Conservation (phyloP, 345 rosid species). For the Orychophragmus violaceus region DNA sequence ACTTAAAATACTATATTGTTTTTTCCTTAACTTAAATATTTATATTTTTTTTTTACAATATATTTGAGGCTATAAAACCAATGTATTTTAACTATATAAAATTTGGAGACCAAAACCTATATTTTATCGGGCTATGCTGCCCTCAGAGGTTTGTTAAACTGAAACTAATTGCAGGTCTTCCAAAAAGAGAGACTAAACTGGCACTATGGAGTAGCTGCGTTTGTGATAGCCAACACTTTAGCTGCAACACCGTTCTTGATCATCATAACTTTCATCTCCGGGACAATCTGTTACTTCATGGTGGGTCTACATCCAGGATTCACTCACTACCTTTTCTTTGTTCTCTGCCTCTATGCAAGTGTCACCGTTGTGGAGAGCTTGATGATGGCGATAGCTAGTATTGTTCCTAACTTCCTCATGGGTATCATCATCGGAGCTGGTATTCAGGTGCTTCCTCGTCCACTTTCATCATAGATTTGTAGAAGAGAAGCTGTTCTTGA, state of each 20-base stretch:
- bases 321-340: constrained; percentile 67
- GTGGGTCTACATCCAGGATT: constrained; percentile 85
- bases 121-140: constrained; percentile 85
- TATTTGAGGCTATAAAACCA: no score
- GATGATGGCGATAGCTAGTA: constrained; percentile 95
- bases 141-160: constrained; percentile 51
- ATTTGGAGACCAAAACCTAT: constrained; percentile 94
- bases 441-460: constrained; percentile 52
- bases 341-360: constrained; percentile 77
- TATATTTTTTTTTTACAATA: no score
- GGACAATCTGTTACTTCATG: constrained; percentile 89
- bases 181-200: constrained; percentile 95
- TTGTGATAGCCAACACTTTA: constrained; percentile 77
- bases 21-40: no score
- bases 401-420: constrained; percentile 96
- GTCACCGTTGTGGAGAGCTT: constrained; percentile 93
- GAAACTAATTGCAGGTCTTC: constrained; percentile 55
- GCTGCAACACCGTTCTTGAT: constrained; percentile 81
- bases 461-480: background rate
- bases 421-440: constrained; percentile 97
- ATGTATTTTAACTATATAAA: constrained; percentile 86
- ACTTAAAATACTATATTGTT: no score
- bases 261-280: constrained; percentile 69
- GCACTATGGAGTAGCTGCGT: constrained; percentile 81
- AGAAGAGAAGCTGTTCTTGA: background rate